These are phyloP conservation scores for Lodderomyces elongisporus DNA, from an alignment of 1,139 yeast genomes.

Conservation along the genomic window DNA sequence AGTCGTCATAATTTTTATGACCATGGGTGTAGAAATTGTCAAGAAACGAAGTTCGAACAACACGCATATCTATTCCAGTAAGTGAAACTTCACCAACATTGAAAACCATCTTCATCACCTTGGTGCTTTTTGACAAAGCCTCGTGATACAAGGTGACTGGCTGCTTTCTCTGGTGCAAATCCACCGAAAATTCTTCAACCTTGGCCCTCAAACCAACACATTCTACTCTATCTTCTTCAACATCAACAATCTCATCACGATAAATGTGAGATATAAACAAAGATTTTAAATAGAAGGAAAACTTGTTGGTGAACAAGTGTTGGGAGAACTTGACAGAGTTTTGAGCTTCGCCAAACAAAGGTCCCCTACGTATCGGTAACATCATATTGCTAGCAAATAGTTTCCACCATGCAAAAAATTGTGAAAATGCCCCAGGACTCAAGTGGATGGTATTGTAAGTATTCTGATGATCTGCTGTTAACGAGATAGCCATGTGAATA, in stretches of 20 bases:
- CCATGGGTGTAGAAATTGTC: slow-evolving; percentile 23
- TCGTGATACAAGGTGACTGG: slow-evolving; percentile 30
- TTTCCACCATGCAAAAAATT: slow-evolving; percentile 44
- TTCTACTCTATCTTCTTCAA: slow-evolving; percentile 24
- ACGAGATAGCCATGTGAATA: slow-evolving; percentile 44
- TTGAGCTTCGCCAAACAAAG: slow-evolving; percentile 34
- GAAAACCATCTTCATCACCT: slow-evolving; percentile 40
- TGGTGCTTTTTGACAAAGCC: slow-evolving; percentile 24
- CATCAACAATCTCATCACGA: slow-evolving; percentile 22
- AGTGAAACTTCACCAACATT: slow-evolving; percentile 41
- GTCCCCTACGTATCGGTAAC: slow-evolving; percentile 38
- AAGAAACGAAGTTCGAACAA: slow-evolving; percentile 27
- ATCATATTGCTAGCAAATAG: slow-evolving; percentile 40
- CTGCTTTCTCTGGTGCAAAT: slow-evolving; percentile 45
- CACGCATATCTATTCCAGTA: slow-evolving; percentile 38
- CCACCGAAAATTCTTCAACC: slow-evolving; percentile 37
- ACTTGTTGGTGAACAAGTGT: slow-evolving; percentile 38
- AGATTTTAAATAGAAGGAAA: slow-evolving; percentile 34
- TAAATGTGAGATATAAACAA: slow-evolving; percentile 40
- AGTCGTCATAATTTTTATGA: slow-evolving; percentile 7
- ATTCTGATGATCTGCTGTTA: slow-evolving; percentile 45
- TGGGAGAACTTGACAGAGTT: slow-evolving; percentile 38
- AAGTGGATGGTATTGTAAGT: slow-evolving; percentile 42
- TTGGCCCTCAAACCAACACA: slow-evolving; percentile 40
- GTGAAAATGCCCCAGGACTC: slow-evolving; percentile 35